phyloP scores from a whole-genome alignment of 2,329 filamentous ascomycete genomes.

The Fusarium decemcellulare region DNA sequence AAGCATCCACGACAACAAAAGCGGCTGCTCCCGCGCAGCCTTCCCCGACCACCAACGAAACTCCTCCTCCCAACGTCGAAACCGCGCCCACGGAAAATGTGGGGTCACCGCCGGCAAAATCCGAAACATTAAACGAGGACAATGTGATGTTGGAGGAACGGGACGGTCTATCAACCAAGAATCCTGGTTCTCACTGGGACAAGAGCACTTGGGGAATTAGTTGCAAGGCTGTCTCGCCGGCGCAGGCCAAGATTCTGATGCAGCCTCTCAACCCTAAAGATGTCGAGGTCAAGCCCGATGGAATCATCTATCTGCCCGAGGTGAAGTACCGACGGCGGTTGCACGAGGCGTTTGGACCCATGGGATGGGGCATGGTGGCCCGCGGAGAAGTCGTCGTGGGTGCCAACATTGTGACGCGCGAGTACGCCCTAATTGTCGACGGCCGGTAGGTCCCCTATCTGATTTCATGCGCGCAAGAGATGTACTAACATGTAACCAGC shows the following conservation, averaged over 20 bases:
- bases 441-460: conserved; percentile 76
- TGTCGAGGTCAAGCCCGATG: conserved; percentile 97
- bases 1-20: not conserved
- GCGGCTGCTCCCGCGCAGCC: not conserved
- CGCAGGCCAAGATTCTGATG: conserved; percentile 78
- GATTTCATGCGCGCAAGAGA: not conserved
- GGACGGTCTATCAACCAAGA: not conserved
- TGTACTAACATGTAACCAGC: conserved; percentile 60
- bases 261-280: conserved; percentile 78
- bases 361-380: conserved; percentile 95
- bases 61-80: not conserved
- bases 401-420: conserved; percentile 84
- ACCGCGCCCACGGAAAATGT: not conserved
- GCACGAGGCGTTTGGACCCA: conserved; percentile 92
- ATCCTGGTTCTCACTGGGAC: conserved; percentile 74
- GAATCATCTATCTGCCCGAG: conserved; percentile 95
- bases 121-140: too few relatives aligned
- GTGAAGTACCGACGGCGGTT: conserved; percentile 97
- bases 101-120: too few relatives aligned
- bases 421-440: conserved; percentile 92
- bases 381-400: conserved; percentile 88
- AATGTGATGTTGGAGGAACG: too few relatives aligned
- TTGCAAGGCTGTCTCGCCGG: conserved; percentile 76
- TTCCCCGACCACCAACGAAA: not conserved
- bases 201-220: conserved; percentile 87